A percentile compares a stretch with the other conserved stretches of the same genome.
These are phyloP conservation scores for Bertia moriformis DNA, from an alignment of 2,329 filamentous ascomycete species.

Conservation along the genomic window DNA sequence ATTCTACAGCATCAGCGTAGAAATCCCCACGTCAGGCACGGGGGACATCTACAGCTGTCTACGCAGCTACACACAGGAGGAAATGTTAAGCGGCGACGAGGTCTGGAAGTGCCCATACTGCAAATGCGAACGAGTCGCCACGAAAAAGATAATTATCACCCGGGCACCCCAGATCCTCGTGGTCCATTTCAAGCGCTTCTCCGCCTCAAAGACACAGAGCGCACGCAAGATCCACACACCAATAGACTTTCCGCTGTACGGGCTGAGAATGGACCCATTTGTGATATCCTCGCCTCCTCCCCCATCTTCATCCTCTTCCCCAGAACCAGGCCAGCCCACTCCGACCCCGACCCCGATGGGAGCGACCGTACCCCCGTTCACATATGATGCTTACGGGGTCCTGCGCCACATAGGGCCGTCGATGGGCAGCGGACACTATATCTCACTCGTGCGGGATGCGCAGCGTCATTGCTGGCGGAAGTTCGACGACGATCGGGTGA, in stretches of 20 bases:
- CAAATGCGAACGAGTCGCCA: conserved; percentile 45
- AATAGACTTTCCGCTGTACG: conserved; percentile 45
- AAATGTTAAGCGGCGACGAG: conserved; percentile 41
- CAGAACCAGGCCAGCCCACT: not conserved
- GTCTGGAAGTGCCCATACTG: conserved; percentile 50
- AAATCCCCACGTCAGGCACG: conserved; percentile 37
- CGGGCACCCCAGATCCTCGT: conserved; percentile 48
- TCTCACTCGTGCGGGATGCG: conserved; percentile 33
- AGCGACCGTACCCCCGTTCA: conserved; percentile 32
- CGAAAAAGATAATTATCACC: conserved; percentile 51
- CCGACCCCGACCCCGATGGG: no score
- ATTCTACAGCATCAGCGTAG: conserved; percentile 49
- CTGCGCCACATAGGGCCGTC: conserved; percentile 44
- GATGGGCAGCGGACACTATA: conserved; percentile 46
- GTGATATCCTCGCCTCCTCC: conserved; percentile 32
- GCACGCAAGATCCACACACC: conserved; percentile 46
- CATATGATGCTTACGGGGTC: conserved; percentile 49
- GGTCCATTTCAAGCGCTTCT: conserved; percentile 52
- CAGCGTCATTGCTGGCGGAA: conserved; percentile 39
- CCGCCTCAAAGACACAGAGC: conserved; percentile 27
- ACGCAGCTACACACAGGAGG: conserved; percentile 43
- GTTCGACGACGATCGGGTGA: conserved; percentile 41
- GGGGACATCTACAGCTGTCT: conserved; percentile 44
- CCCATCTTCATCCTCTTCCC: no score
- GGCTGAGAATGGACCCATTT: conserved; percentile 31